These are phyloP conservation scores for Cephalotrichum gorgonifer DNA, from an alignment of 2,329 filamentous ascomycete genomes.

Conservation along the genomic window DNA sequence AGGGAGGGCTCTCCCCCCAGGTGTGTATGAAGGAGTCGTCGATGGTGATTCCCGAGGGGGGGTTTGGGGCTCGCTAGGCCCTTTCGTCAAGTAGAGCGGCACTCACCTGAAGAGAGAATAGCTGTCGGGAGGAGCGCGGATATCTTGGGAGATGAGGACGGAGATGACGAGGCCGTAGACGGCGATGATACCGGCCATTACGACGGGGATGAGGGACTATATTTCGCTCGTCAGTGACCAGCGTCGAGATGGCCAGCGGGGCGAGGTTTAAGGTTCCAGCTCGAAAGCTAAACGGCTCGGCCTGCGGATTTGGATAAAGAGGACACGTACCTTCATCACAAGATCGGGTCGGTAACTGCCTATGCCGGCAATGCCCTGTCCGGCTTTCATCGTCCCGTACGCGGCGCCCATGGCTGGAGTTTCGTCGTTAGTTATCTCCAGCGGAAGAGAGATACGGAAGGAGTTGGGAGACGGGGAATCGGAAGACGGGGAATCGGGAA, in stretches of 20 bases:
- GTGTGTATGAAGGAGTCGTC: neutral
- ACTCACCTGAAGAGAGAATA: conserved; percentile 76
- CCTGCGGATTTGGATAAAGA: too few species aligned
- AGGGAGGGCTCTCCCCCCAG: neutral
- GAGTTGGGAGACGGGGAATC: neutral
- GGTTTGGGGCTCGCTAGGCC: neutral
- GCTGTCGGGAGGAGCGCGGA: conserved; percentile 57
- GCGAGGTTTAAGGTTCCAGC: neutral
- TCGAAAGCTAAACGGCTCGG: neutral
- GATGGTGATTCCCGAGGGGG: neutral
- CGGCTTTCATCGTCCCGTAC: conserved; percentile 80
- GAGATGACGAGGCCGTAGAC: conserved; percentile 96
- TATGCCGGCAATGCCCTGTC: conserved; percentile 78
- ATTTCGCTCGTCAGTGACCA: too few species aligned
- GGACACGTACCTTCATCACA: conserved; percentile 68
- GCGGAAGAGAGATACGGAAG: neutral
- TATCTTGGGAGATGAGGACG: conserved; percentile 87
- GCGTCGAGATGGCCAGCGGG: neutral
- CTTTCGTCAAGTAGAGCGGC: neutral
- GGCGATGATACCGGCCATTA: conserved; percentile 99
- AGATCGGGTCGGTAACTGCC: conserved; percentile 77
- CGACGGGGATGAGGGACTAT: conserved; percentile 73
- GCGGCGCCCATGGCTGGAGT: conserved; percentile 57
- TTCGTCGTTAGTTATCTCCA: conserved; percentile 5
- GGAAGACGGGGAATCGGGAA: neutral